Base-by-base conservation (phyloP, 306 rosid genomes). In the Notholithocarpus densiflorus region DNA sequence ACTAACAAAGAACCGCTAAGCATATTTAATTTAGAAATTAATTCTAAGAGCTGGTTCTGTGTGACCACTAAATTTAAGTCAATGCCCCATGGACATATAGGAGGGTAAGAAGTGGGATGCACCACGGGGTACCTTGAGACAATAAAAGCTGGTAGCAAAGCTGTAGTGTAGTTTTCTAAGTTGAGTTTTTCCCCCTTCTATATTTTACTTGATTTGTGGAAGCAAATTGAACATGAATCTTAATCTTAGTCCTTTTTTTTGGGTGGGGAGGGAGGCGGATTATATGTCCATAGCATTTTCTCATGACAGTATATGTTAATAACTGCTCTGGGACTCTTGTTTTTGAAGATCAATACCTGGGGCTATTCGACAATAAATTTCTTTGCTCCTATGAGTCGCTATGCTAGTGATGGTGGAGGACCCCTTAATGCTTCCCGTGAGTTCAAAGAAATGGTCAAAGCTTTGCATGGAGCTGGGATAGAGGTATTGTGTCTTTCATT, bases 301-400 rank as follows among this genome's bases (percentile, higher is more conserved):
- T 80, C 60, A 54, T 34, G 43, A 5, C 45, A 45, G 40, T 5
- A 34, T 57, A 81, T 75, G 72, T 45, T 72, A 19, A 56, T 73
- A 45, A 32, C 53, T 82, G 61, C 72, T 45, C 75, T 76, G 54
- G 68, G 61, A 24, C 62, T 84, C 64, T 52, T 80, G 21, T 72
- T 61, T 83, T 73, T 68, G 51, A 83, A 95, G 99, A 91, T 93
- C 80, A 95, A 95, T 86, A 92, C 97, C 20, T 95, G 99, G 99
- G 98, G 99, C 74, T 95, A 95, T 84, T 95, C 99, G 7, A 95
- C 99, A 72, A 88, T 91, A 80, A 95, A 95, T 86, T 95, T 95
- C 86, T 95, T 95, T 85, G 86, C 99, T 65, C 99, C 99, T 34
- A 93, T 92, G 98, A 92, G 94, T 83, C 98, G 99, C 83, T 95